phyloP scores from a whole-genome alignment of 352 stramenopile species.

The Pythium scleroteichum region DNA sequence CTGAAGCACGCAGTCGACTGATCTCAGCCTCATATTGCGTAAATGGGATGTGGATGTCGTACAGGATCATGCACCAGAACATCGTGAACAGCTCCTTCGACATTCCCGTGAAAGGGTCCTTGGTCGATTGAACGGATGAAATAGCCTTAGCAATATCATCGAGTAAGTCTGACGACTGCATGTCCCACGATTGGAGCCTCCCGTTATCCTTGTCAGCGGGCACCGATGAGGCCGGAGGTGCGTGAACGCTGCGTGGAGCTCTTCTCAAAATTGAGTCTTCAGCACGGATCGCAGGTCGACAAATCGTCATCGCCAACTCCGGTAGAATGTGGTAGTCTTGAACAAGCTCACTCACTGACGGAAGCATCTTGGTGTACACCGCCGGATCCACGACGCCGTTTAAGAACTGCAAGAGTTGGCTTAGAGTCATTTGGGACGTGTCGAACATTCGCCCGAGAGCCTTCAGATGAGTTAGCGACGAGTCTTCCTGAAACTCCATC shows the following conservation, averaged over 20 bases:
- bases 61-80: slow-evolving; percentile 87
- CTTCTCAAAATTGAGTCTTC: slow-evolving; percentile 68
- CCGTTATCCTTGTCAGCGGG: slow-evolving; percentile 21
- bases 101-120: slow-evolving; percentile 64
- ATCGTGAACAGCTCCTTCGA: slow-evolving; percentile 77
- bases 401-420: slow-evolving; percentile 86
- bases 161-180: slow-evolving; percentile 61
- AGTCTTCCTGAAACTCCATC: slow-evolving; percentile 81
- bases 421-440: slow-evolving; percentile 84
- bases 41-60: slow-evolving; percentile 87
- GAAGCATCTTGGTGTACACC: slow-evolving; percentile 75
- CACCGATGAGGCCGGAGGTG: slow-evolving; percentile 20
- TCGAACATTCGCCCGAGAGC: slow-evolving; percentile 79
- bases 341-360: slow-evolving; percentile 59
- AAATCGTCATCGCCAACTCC: slow-evolving; percentile 79
- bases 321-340: slow-evolving; percentile 73
- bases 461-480: slow-evolving; percentile 65
- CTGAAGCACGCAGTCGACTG: slow-evolving; percentile 60
- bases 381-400: slow-evolving; percentile 68
- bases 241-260: slow-evolving; percentile 65
- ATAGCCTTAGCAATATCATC: slow-evolving; percentile 60
- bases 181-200: slow-evolving; percentile 48
- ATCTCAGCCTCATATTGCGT: slow-evolving; percentile 87
- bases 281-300: slow-evolving; percentile 74
- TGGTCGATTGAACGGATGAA: slow-evolving; percentile 23